These are phyloP conservation scores for Gigaspora rosea DNA, from an alignment of 192 early-diverging fungal species.

Conservation along the genomic window DNA sequence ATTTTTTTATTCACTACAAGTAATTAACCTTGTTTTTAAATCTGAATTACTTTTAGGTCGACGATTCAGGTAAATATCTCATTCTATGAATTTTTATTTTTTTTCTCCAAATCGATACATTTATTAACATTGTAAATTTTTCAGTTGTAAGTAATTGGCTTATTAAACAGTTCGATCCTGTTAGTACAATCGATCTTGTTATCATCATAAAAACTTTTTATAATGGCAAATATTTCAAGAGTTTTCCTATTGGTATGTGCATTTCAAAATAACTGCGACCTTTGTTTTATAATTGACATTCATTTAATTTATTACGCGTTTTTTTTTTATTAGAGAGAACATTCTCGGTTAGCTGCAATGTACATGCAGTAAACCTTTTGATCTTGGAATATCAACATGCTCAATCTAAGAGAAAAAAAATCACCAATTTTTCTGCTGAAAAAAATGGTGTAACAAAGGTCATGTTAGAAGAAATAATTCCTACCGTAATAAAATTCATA, in stretches of 20 bases:
- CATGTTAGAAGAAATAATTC: neutral
- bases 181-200: neutral
- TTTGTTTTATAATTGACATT: neutral
- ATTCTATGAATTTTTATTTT: too few relatives aligned
- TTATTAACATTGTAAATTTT: too few relatives aligned
- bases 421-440: neutral
- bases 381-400: neutral
- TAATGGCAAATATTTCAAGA: slow-evolving; percentile 16
- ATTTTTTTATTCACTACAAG: too few relatives aligned
- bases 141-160: slow-evolving; percentile 1
- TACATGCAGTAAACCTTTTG: neutral
- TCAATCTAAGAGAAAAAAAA: neutral
- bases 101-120: too few relatives aligned
- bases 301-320: neutral
- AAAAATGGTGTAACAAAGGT: neutral
- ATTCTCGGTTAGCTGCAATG: too few relatives aligned
- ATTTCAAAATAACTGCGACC: neutral
- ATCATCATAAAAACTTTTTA: neutral
- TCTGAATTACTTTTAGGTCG: too few relatives aligned
- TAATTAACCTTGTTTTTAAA: too few relatives aligned
- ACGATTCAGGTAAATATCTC: too few relatives aligned
- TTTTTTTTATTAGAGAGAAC: too few relatives aligned
- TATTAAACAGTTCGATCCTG: slow-evolving; percentile 3
- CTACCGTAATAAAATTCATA: neutral
- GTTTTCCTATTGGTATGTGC: slow-evolving; percentile 2